These are phyloP conservation scores for Mycena filopes DNA, from an alignment of 768 basidiomycete species.

Conservation along the genomic window DNA sequence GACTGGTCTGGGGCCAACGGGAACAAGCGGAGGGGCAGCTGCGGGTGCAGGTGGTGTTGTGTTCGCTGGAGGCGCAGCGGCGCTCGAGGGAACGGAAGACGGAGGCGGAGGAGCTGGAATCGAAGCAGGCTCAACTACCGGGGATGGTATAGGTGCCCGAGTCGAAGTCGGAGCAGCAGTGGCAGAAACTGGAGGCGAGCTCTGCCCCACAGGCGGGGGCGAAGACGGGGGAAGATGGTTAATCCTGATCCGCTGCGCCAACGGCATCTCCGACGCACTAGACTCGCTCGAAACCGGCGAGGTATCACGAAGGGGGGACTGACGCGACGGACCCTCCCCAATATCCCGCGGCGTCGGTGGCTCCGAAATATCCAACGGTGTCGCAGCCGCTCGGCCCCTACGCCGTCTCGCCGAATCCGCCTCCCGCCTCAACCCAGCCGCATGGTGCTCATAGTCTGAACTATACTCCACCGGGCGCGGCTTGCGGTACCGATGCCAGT, in stretches of 20 bases:
- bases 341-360: conserved; percentile 62
- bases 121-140: conserved; percentile 35
- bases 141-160: conserved; percentile 15
- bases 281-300: conserved; percentile 81
- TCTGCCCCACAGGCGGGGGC: conserved; percentile 21
- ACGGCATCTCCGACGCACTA: conserved; percentile 77
- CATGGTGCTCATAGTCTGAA: conserved; percentile 76
- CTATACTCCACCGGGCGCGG: conserved; percentile 87
- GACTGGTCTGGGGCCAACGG: conserved; percentile 41
- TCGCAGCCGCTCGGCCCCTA: conserved; percentile 59
- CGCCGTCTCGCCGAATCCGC: conserved; percentile 62
- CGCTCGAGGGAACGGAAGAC: not conserved
- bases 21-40: not conserved
- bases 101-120: conserved; percentile 17
- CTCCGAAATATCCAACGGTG: conserved; percentile 55
- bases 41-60: conserved; percentile 15
- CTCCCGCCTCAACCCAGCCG: conserved; percentile 61
- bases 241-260: conserved; percentile 72
- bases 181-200: conserved; percentile 6
- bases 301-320: conserved; percentile 55
- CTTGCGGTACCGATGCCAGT: conserved; percentile 87
- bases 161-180: too few species aligned
- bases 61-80: not conserved
- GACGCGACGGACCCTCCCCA: conserved; percentile 44
- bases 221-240: conserved; percentile 43